Conservation (phyloP, 495 filamentous ascomycete genomes). For the Penicillium odoratum region DNA sequence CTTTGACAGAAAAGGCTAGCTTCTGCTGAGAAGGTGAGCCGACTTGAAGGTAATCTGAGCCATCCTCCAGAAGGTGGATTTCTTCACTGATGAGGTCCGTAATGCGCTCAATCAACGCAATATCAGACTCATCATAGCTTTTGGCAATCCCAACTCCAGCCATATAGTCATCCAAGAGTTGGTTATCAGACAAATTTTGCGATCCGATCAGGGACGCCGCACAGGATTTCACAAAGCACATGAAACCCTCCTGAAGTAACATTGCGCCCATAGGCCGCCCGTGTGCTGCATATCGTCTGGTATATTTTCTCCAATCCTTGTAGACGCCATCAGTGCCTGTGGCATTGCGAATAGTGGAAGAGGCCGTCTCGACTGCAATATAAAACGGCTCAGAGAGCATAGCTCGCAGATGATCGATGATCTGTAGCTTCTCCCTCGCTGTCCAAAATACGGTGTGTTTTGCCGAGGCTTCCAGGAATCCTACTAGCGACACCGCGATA, state of each 20-base stretch:
- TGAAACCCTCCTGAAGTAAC: constrained; percentile 82
- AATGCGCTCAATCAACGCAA: constrained; percentile 61
- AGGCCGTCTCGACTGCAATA: constrained; percentile 78
- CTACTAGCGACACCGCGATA: constrained; percentile 77
- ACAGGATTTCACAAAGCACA: constrained; percentile 75
- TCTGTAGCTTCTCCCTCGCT: constrained; percentile 62
- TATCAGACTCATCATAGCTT: constrained; percentile 42
- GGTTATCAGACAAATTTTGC: constrained; percentile 55
- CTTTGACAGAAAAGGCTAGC: constrained; percentile 83
- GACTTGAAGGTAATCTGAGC: constrained; percentile 82
- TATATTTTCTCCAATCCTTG: constrained; percentile 77
- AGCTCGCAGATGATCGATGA: constrained; percentile 66
- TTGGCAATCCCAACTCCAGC: constrained; percentile 47
- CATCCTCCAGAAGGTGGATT: constrained; percentile 83
- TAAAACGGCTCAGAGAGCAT: constrained; percentile 82
- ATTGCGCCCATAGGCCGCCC: constrained; percentile 88
- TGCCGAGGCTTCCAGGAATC: constrained; percentile 81
- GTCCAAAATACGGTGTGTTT: constrained; percentile 77
- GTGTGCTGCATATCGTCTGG: constrained; percentile 75
- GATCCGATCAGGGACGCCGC: constrained; percentile 69
- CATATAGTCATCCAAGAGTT: constrained; percentile 79
- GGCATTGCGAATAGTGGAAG: constrained; percentile 79
- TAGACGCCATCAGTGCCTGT: constrained; percentile 48
- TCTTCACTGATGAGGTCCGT: constrained; percentile 75
- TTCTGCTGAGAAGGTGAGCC: constrained; percentile 84